Evolutionary conservation across 2,329 filamentous ascomycete genomes (phyloP), one percentile per base, ranked within the genome.

Genomic region (Acarospora socialis): DNA sequence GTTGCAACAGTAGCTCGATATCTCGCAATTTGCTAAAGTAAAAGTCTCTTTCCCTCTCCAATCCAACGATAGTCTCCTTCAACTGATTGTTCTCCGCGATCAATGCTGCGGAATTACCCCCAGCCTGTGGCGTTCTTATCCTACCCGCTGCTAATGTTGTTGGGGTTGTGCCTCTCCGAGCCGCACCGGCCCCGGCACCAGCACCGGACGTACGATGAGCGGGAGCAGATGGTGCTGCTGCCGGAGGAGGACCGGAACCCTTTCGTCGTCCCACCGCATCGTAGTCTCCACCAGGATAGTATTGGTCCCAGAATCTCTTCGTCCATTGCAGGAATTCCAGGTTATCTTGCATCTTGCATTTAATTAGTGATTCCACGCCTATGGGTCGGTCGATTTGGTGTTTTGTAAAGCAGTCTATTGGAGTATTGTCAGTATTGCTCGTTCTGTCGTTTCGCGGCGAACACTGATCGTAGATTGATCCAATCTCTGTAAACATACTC

Each of bases 261-360:
- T 92, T 93, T 55, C 90, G 73, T 51, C 90, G 74, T 34, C 68
- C 66, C 16, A 92, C 70, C 7, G 90, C 83, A 54, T 98, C 90
- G 64, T 98, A 98, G 43, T 95, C 90, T 49, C 90, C 84, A 37
- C 90, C 90, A 5, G 90, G 90, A 60, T 82, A 98, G 67, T 94
- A 84, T 54, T 94, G 82, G 52, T 98, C 90, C 90, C 90, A 98
- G 65, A 84, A 94, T 46, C 71, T 69, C 71, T 98, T 98, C 37
- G 77, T 77, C 80, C 84, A 98, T 63, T 98, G 90, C 39, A 98
- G 68, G 57, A 98, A 98, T 54, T 95, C 90, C 48, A 98, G 80
- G 65, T 98, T 98, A 60, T 98, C 90, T 69, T 98, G 90, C 87
- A 98, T 98, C 68, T 93, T 94, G 69, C 90, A 98, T 60, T 95